phyloP scores from a whole-genome alignment of 306 rosid species.

The Luffa acutangula region DNA sequence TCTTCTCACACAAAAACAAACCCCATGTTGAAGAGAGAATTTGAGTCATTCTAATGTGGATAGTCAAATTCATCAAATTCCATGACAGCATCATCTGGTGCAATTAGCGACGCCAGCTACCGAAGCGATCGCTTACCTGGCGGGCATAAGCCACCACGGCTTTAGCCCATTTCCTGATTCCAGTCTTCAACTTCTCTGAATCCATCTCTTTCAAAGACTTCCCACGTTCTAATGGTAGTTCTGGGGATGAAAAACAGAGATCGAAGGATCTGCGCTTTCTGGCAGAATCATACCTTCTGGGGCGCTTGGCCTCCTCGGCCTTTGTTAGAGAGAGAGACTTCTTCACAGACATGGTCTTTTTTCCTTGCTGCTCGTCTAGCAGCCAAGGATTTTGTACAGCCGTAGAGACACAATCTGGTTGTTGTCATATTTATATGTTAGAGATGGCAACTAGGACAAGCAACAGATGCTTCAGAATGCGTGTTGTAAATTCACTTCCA shows the following conservation, averaged over 20 bases:
- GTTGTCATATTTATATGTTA: constrained; percentile 24
- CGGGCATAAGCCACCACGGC: constrained; percentile 85
- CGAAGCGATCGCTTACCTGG: constrained; percentile 56
- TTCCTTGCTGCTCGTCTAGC: constrained; percentile 11
- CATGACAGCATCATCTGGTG: neutral
- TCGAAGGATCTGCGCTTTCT: constrained; percentile 22
- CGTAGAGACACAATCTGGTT: neutral
- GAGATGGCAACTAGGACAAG: constrained; percentile 31
- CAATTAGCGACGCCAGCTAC: constrained; percentile 23
- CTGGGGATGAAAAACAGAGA: constrained; percentile 37
- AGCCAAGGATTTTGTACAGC: neutral
- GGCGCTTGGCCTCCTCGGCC: constrained; percentile 13
- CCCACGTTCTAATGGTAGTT: constrained; percentile 53
- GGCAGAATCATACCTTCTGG: constrained; percentile 2
- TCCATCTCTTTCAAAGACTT: constrained; percentile 68
- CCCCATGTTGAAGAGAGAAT: neutral
- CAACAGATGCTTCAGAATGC: constrained; percentile 25
- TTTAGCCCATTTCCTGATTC: constrained; percentile 85
- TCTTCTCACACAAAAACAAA: neutral
- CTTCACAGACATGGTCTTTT: constrained; percentile 55
- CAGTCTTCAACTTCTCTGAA: constrained; percentile 59
- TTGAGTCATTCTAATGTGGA: neutral
- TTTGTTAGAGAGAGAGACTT: constrained; percentile 51
- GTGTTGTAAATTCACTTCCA: constrained; percentile 23
- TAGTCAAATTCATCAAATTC: neutral